Conservation (phyloP, 495 filamentous ascomycete genomes). For the Penicillium paxilli region DNA sequence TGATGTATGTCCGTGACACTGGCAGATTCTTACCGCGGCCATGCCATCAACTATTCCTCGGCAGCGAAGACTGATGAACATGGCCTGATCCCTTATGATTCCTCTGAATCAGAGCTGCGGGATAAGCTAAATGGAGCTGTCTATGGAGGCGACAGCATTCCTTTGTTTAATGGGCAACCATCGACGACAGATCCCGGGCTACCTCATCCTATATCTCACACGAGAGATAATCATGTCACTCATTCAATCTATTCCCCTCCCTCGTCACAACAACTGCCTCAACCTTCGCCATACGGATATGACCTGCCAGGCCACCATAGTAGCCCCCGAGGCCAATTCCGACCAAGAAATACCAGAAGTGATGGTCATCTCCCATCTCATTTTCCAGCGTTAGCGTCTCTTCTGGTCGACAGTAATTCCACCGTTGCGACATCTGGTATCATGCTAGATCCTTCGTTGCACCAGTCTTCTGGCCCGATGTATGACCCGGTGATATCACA, state of each 20-base stretch:
- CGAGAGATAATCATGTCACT: slow-evolving; percentile 27
- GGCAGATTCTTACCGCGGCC: slow-evolving; percentile 44
- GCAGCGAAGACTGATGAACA: slow-evolving; percentile 14
- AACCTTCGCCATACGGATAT: slow-evolving; percentile 35
- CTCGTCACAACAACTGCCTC: slow-evolving; percentile 28
- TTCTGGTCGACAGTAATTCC: background rate
- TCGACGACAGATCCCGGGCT: slow-evolving; percentile 30
- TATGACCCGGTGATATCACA: background rate
- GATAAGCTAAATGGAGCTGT: slow-evolving; percentile 29
- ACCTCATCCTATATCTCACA: slow-evolving; percentile 26
- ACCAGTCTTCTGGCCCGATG: background rate
- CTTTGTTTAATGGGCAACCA: slow-evolving; percentile 29
- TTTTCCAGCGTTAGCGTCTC: background rate
- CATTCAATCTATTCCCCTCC: slow-evolving; percentile 27
- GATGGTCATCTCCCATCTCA: background rate
- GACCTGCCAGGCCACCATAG: slow-evolving; percentile 28
- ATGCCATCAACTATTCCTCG: slow-evolving; percentile 37
- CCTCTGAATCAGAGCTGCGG: slow-evolving; percentile 29
- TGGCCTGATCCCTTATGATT: slow-evolving; percentile 36
- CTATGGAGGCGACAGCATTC: slow-evolving; percentile 30
- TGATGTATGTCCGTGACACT: slow-evolving; percentile 46
- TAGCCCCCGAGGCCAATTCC: slow-evolving; percentile 36
- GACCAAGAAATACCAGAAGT: slow-evolving; percentile 27
- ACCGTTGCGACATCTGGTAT: background rate
- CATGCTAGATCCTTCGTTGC: background rate